Percentiles rank a stretch among this genome's conserved stretches.
Conservation (phyloP, 2,329 filamentous ascomycete genomes). For the Cytospora chrysosperma region DNA sequence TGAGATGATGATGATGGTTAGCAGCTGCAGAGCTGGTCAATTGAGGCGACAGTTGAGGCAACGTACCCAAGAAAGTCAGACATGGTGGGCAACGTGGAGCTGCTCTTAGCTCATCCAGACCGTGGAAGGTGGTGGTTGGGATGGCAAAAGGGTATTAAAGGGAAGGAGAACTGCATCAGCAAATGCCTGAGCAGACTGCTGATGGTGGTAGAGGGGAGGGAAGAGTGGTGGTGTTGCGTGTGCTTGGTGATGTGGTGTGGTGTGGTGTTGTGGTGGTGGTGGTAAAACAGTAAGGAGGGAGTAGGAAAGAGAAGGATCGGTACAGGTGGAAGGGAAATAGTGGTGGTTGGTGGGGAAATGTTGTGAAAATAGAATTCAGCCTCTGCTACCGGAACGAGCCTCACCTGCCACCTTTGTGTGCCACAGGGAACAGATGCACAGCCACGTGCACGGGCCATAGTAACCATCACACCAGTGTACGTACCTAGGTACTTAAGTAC, state of each 20-base stretch:
- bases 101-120: slow-evolving; percentile 12
- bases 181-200: not conserved
- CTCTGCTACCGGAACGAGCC: not conserved
- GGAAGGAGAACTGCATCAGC: slow-evolving; percentile 15
- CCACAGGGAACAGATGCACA: not conserved
- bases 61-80: slow-evolving; percentile 61
- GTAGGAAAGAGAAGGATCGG: not conserved
- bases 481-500: no score
- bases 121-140: not conserved
- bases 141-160: not conserved
- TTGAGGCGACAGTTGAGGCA: slow-evolving; percentile 25
- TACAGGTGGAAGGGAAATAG: not conserved
- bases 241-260: no score
- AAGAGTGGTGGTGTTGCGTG: slow-evolving; percentile 1
- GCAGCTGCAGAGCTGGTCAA: slow-evolving; percentile 29
- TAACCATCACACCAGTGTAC: no score
- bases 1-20: slow-evolving; percentile 32
- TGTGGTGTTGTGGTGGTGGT: not conserved
- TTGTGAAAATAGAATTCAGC: slow-evolving; percentile 14
- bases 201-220: not conserved
- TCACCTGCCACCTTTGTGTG: not conserved
- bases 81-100: slow-evolving; percentile 38
- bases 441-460: not conserved
- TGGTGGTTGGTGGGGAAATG: not conserved
- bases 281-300: slow-evolving; percentile 9